Percentiles rank a stretch among this genome's conserved stretches.
Evolutionary conservation across 768 basidiomycete genomes (phyloP).

Genomic region (Chiua virens): DNA sequence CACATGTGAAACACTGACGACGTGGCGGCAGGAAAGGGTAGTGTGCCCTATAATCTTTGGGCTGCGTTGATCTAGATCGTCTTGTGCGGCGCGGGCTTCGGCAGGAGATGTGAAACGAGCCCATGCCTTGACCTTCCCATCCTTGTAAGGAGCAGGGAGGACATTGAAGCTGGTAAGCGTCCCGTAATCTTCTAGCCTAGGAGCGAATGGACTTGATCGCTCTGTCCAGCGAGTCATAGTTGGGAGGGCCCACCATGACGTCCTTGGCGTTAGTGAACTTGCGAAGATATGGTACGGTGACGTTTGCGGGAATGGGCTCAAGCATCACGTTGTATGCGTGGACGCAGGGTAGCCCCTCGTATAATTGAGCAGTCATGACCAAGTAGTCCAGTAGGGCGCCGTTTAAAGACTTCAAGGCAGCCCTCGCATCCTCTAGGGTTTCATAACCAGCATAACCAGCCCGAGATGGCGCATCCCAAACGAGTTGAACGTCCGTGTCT

Average conservation of each 20-base stretch:
- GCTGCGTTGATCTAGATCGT: constrained; percentile 45
- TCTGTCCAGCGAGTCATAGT: constrained; percentile 37
- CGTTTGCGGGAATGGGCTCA: constrained; percentile 48
- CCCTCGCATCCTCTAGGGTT: constrained; percentile 45
- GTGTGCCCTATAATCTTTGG: constrained; percentile 48
- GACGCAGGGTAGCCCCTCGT: constrained; percentile 59
- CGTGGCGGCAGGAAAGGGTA: constrained; percentile 50
- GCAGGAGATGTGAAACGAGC: constrained; percentile 51
- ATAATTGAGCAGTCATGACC: constrained; percentile 46
- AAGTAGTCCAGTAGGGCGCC: constrained; percentile 38
- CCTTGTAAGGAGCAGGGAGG: constrained; percentile 48
- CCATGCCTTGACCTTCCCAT: constrained; percentile 52
- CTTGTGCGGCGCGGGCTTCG: constrained; percentile 53
- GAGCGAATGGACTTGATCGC: constrained; percentile 39
- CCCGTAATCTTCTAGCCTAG: constrained; percentile 39
- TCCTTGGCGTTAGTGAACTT: constrained; percentile 48
- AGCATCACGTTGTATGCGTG: constrained; percentile 63
- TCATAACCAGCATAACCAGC: constrained; percentile 66
- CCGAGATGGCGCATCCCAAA: constrained; percentile 58
- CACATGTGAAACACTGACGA: constrained; percentile 50
- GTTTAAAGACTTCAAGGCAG: constrained; percentile 47
- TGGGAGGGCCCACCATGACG: constrained; percentile 52
- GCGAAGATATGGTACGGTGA: constrained; percentile 41
- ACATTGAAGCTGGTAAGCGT: constrained; percentile 44
- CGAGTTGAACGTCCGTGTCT: constrained; percentile 56